Evolutionary conservation across 495 filamentous ascomycete species (phyloP), one percentile per base, ranked within the genome.

Genomic region (Penicillium pulvis): DNA sequence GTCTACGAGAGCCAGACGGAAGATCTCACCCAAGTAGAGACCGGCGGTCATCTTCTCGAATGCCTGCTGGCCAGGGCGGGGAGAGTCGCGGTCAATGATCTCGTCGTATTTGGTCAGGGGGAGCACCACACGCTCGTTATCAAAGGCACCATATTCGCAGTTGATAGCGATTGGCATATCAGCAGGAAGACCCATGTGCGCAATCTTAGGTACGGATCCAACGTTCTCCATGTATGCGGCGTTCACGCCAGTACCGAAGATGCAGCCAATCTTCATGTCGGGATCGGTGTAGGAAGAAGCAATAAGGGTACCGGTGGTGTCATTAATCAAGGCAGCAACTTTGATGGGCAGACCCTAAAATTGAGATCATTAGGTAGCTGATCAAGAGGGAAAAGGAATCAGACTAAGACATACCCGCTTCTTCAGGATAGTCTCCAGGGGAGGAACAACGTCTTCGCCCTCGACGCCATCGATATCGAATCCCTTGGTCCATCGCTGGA

Each of bases 21-120:
- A 95, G 68, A 98, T 86, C 73, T 98, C 93, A 62, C 93, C 93
- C 11, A 98, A 85, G 71, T 98, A 98, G 20, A 97, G 83, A 54
- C 93, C 93, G 1, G 93, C 93, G 67, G 97, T 92, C 89, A 97
- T 97, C 81, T 98, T 98, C 78, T 98, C 93, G 69, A 96, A 98
- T 12, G 90, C 84, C 76, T 98, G 93, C 75, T 98, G 93, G 59
- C 92, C 93, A 9, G 93, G 93, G 14, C 93, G 91, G 17, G 93
- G 93, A 7, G 93, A 97, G 68, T 93, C 90, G 59, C 90, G 87
- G 81, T 98, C 93, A 62, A 98, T 90, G 67, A 90, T 85, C 58
- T 89, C 77, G 71, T 98, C 93, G 51, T 85, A 87, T 51, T 85
- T 86, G 23, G 93, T 97, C 33, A 90, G 88, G 16, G 94, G 95